A percentile compares a stretch with the other conserved stretches of the same genome.
Evolutionary conservation across 2,329 filamentous ascomycete species (phyloP).

Genomic region (Pseudogymnoascus pannorum): DNA sequence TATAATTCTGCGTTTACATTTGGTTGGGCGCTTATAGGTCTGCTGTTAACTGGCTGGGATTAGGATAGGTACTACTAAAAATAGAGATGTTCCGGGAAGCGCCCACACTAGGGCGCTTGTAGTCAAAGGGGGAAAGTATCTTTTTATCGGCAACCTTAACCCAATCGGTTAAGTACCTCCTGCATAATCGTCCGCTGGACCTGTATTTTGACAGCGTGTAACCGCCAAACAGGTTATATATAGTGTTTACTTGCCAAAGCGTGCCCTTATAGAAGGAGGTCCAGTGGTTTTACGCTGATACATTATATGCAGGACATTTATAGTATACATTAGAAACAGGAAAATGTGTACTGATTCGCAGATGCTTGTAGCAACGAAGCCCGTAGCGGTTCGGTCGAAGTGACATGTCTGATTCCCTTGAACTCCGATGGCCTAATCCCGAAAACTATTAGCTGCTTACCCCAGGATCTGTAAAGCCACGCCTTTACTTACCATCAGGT

Average conservation of each 20-base stretch:
- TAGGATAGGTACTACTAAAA: background rate
- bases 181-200: background rate
- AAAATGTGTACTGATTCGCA: background rate
- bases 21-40: background rate
- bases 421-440: background rate
- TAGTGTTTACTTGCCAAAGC: no score
- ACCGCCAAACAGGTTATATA: background rate
- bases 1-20: background rate
- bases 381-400: background rate
- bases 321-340: background rate
- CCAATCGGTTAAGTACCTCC: background rate
- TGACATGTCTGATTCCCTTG: background rate
- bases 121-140: background rate
- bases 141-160: background rate
- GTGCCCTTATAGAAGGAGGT: no score
- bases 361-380: no score
- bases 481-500: no score
- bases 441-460: background rate
- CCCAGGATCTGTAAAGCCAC: background rate
- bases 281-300: background rate
- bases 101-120: background rate
- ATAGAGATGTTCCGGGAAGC: background rate
- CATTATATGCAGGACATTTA: background rate
- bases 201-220: background rate
- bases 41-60: background rate